phyloP scores from a whole-genome alignment of 2,329 filamentous ascomycete genomes.

The Truncatella angustata region DNA sequence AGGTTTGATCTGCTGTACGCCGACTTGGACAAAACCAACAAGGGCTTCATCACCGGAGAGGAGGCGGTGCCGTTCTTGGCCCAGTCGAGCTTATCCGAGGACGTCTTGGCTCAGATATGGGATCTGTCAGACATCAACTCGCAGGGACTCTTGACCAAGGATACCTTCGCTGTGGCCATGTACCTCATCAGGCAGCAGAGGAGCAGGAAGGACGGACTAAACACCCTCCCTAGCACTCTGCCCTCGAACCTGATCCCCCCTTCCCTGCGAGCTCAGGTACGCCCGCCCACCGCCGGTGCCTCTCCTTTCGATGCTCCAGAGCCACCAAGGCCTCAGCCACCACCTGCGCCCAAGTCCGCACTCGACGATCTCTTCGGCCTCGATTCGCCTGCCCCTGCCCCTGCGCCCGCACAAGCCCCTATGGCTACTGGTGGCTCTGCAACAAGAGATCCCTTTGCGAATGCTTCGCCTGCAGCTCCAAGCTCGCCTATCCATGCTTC shows the following conservation, averaged over 20 bases:
- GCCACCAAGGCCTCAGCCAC: conserved; percentile 29
- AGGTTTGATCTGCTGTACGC: conserved; percentile 86
- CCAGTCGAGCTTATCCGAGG: conserved; percentile 85
- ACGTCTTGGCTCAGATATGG: conserved; percentile 91
- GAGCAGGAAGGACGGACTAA: conserved; percentile 61
- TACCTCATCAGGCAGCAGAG: conserved; percentile 91
- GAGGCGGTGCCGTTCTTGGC: conserved; percentile 94
- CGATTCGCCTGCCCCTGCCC: conserved; percentile 59
- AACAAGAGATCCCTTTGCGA: conserved; percentile 61
- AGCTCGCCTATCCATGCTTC: conserved; percentile 55
- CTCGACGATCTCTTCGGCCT: conserved; percentile 93
- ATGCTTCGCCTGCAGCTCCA: conserved; percentile 45
- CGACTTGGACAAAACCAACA: conserved; percentile 75
- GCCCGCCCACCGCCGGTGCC: conserved; percentile 44
- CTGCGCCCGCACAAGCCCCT: conserved; percentile 57
- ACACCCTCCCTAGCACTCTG: conserved; percentile 69
- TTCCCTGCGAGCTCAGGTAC: conserved; percentile 66
- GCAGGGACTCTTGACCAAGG: conserved; percentile 77
- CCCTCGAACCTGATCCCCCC: conserved; percentile 83
- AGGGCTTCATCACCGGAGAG: conserved; percentile 86
- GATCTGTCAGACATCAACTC: conserved; percentile 93
- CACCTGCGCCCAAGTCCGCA: conserved; percentile 66
- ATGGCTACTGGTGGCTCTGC: conserved; percentile 74
- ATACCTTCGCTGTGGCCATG: conserved; percentile 97
- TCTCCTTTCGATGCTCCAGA: conserved; percentile 47